phyloP scores from a whole-genome alignment of 306 rosid genomes.

The Cicer pinnatifidum region DNA sequence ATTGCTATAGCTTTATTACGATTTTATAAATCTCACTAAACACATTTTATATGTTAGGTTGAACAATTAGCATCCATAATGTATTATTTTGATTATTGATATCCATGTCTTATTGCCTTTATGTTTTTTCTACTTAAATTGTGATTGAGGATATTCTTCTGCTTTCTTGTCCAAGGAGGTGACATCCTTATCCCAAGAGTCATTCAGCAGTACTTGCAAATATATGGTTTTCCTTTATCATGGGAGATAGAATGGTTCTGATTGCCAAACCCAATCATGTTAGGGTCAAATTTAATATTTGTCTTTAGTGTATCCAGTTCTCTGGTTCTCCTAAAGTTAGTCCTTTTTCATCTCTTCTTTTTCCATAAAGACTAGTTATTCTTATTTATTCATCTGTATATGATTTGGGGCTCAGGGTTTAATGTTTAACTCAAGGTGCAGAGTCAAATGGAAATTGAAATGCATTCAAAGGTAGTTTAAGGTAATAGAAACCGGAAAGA shows the following conservation, averaged over 20 bases:
- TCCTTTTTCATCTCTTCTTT: neutral
- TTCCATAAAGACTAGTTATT: neutral
- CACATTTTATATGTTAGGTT: neutral
- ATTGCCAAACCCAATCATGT: neutral
- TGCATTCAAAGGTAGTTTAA: neutral
- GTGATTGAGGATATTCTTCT: neutral
- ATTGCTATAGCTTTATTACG: neutral
- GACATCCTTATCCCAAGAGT: neutral
- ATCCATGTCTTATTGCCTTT: neutral
- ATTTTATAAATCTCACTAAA: neutral
- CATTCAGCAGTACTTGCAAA: neutral
- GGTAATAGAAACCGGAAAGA: slow-evolving; percentile 10
- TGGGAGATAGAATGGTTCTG: neutral
- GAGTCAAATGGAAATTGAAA: neutral
- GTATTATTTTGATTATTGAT: neutral
- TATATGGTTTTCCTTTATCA: neutral
- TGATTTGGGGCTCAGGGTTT: slow-evolving; percentile 26
- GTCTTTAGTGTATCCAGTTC: slow-evolving; percentile 9
- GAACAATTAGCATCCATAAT: slow-evolving; percentile 2
- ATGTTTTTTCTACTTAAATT: neutral
- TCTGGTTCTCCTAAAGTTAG: slow-evolving; percentile 2
- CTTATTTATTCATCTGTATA: slow-evolving; percentile 7
- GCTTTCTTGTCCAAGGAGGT: neutral
- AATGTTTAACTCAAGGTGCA: neutral
- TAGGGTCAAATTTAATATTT: slow-evolving; percentile 2